Conservation (phyloP, 2,329 filamentous ascomycete genomes). For the Apiospora phragmitis region DNA sequence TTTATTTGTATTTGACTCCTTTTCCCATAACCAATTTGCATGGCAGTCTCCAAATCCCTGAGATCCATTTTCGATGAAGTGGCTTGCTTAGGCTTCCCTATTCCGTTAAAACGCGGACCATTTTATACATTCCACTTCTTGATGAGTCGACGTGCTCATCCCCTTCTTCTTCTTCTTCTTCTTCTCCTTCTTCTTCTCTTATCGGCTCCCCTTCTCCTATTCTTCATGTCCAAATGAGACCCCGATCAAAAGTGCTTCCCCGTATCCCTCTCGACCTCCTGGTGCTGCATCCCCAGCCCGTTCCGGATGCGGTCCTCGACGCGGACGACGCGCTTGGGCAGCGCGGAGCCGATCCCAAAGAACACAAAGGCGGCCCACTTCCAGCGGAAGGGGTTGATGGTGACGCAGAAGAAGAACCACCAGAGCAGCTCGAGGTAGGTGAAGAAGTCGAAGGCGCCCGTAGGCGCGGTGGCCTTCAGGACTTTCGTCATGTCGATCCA, state of each 20-base stretch:
- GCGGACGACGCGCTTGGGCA: constrained; percentile 68
- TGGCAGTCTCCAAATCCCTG: no score
- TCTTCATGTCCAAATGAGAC: not conserved
- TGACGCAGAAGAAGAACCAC: constrained; percentile 80
- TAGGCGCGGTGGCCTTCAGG: constrained; percentile 70
- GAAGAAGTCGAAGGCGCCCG: constrained; percentile 83
- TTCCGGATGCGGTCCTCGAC: constrained; percentile 64
- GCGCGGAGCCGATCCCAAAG: constrained; percentile 66
- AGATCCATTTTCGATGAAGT: no score
- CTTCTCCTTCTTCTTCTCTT: no score
- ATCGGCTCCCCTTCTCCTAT: not conserved
- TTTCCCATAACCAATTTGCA: no score
- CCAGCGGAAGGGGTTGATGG: constrained; percentile 84
- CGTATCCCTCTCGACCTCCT: constrained; percentile 27
- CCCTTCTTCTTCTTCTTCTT: no score
- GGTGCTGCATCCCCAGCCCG: constrained; percentile 43
- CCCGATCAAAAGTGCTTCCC: constrained; percentile 32
- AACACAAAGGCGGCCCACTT: constrained; percentile 88
- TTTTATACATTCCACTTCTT: no score
- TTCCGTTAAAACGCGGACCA: not conserved
- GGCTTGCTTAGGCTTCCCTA: not conserved
- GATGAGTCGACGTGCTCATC: no score
- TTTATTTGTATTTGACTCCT: no score
- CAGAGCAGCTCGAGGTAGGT: constrained; percentile 83
- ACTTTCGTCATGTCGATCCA: constrained; percentile 84